Base-by-base conservation (phyloP, 2,329 filamentous ascomycete genomes). In the Zasmidium angulare region DNA sequence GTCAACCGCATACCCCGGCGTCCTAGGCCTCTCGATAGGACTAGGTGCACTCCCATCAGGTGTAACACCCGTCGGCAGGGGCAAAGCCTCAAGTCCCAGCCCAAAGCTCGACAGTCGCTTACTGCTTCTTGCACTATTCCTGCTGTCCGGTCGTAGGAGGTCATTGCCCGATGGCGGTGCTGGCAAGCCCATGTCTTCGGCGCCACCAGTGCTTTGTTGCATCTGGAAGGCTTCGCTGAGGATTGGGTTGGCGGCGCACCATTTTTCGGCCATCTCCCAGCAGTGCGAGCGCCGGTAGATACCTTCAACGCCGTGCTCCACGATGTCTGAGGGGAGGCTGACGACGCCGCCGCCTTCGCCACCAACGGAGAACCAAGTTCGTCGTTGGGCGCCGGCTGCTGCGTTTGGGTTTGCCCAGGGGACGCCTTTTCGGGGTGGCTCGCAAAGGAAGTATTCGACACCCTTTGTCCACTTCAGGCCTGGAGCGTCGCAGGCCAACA, bases 401-500 rank as follows among this genome's bases (percentile, higher is more conserved):
- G 89, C 88, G 56, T 86, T 84, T 49, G 69, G 63, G 29, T 68
- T 65, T 2, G 87, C 80, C 90, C 90, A 95, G 0, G 90, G 90
- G 0, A 86, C 81, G 56, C 87, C 86, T 19, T 87, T 88, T 69
- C 89, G 84, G 0, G 89, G 87, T 2, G 89, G 85, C 70, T 91
- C 82, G 73, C 90, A 93, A 24, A 93, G 79, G 77, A 93, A 95
- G 75, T 93, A 91, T 72, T 93, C 90, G 1, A 91, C 88, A 1
- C 84, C 87, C 53, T 91, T 84, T 0, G 85, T 88, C 71, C 83
- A 87, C 55, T 82, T 83, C 48, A 93, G 77, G 10, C 83, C 86
- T 0, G 89, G 88, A 0, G 88, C 89, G 72, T 95, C 90, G 31
- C 91, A 81, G 1, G 90, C 88, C 11, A 93, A 79, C 81, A 91